Evolutionary conservation across 2,329 filamentous ascomycete genomes (phyloP), one percentile per base, ranked within the genome.

Genomic region (Phyllosticta citrichinensis): DNA sequence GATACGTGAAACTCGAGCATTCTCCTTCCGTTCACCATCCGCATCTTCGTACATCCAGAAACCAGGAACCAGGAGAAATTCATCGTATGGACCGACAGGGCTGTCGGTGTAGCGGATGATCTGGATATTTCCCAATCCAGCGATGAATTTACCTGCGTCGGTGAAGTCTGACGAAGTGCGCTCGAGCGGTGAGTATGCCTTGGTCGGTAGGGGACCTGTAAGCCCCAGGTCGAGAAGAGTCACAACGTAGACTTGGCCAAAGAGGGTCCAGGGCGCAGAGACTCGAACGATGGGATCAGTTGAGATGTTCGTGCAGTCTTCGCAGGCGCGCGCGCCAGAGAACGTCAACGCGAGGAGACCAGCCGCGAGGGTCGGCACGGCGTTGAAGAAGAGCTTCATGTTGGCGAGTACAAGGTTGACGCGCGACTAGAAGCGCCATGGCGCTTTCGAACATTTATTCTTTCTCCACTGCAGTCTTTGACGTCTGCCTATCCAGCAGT

Each of bases 81-180:
- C 70, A 58, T 72, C 70, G 55, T 72, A 73, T 2, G 68, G 59
- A 71, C 70, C 68, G 60, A 70, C 69, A 60, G 69, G 67, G 33
- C 69, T 73, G 57, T 68, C 65, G 24, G 27, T 63, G 63, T 73
- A 72, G 57, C 70, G 65, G 4, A 72, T 64, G 52, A 71, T 61
- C 62, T 70, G 66, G 12, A 70, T 65, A 4, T 64, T 62, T 1
- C 69, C 69, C 55, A 72, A 47, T 0, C 70, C 70, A 0, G 68
- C 69, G 56, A 63, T 62, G 57, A 71, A 73, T 53, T 33, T 58
- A 0, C 67, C 69, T 19, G 25, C 30, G 63, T 55, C 51, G 2
- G 33, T 40, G 33, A 40, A 40, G 3, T 12, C 33, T 17, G 33
- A 17, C 4, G 33, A 40, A 17, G 6, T 12, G 33, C 33, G 33